Base-by-base conservation (phyloP, 805 yeast species). In the Spathaspora passalidarum region DNA sequence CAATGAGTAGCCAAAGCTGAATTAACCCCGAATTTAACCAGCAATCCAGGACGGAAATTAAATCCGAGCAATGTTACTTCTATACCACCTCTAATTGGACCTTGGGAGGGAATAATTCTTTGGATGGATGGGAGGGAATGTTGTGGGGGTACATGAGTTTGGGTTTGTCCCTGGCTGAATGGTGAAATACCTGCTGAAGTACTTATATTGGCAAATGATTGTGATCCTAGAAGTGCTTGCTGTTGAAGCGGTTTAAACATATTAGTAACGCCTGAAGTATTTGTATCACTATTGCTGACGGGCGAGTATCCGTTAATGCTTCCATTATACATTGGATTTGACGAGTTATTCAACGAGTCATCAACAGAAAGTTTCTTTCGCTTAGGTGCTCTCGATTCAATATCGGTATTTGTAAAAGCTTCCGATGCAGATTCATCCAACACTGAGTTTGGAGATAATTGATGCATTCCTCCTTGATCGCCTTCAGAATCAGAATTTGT, bases 41-140 rank as follows among this genome's bases (percentile, higher is more conserved):
- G 72, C 47, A 92, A 69, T 0, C 96, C 96, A 14, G 86, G 86
- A 44, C 84, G 81, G 73, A 94, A 94, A 48, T 89, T 87, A 41
- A 83, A 77, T 2, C 99, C 99, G 38, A 94, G 71, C 42, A 94
- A 69, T 0, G 99, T 94, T 6, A 94, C 88, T 63, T 94, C 99
- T 37, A 91, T 84, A 14, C 99, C 99, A 53, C 99, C 99, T 51
- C 96, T 78, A 10, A 90, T 79, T 8, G 97, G 96, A 2, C 99
- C 99, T 62, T 88, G 94, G 0, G 95, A 85, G 1, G 99, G 99
- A 47, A 94, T 91, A 9, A 94, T 85, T 48, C 96, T 76, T 62
- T 89, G 92, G 44, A 92, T 84, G 0, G 76, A 61, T 1, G 95
- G 95, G 23, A 58, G 37, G 32, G 49, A 51, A 43, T 46, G 56